phyloP scores from a whole-genome alignment of 2,329 filamentous ascomycete species.

The Parasarocladium wereldwijsianum region DNA sequence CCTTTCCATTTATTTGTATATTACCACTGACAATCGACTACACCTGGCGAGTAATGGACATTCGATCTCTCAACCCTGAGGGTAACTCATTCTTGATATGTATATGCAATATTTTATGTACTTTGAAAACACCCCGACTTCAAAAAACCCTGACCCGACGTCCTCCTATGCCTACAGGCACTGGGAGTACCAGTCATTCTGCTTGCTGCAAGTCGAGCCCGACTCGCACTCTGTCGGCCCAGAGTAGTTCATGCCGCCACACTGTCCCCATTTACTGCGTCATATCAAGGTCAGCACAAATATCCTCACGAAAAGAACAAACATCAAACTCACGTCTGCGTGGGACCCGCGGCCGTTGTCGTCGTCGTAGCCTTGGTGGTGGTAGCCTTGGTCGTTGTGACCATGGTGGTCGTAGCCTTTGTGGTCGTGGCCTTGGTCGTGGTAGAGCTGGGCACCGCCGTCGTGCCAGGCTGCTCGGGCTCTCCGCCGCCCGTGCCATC shows the following conservation, averaged over 20 bases:
- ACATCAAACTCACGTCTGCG: constrained; percentile 3
- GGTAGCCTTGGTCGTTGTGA: neutral
- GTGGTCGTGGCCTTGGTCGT: neutral
- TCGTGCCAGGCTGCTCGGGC: neutral
- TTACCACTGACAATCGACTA: too few species aligned
- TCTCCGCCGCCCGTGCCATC: neutral
- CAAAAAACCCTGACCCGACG: too few species aligned
- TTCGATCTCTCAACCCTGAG: too few species aligned
- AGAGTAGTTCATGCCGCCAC: constrained; percentile 6
- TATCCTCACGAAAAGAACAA: neutral
- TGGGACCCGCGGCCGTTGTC: constrained; percentile 1
- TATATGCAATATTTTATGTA: too few species aligned
- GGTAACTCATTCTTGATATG: too few species aligned
- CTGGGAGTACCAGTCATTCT: constrained; percentile 7
- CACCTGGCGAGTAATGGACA: too few species aligned
- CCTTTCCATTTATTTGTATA: too few species aligned
- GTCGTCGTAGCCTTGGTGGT: constrained; percentile 1
- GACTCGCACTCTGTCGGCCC: constrained; percentile 5
- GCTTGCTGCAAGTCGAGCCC: constrained; percentile 5
- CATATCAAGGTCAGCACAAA: too few species aligned
- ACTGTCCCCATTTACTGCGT: constrained; percentile 5
- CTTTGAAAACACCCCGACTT: too few species aligned
- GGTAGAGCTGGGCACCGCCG: neutral
- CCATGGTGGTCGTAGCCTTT: neutral
- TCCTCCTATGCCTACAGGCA: constrained; percentile 6